Evolutionary conservation across 495 filamentous ascomycete species (phyloP), one percentile per base, ranked within the genome.

Genomic region (Antarctomyces pellizariae): DNA sequence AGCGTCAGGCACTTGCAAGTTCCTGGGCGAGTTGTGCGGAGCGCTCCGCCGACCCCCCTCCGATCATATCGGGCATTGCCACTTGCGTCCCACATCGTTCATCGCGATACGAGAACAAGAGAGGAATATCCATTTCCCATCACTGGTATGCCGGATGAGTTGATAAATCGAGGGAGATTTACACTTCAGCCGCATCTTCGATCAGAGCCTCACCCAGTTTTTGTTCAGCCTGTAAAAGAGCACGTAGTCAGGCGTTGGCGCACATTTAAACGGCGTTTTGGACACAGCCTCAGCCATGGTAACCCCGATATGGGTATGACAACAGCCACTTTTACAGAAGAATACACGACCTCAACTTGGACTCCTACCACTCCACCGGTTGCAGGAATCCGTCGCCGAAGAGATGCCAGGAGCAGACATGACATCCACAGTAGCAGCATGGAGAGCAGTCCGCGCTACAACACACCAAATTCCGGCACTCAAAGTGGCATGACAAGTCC

Each of bases 161-260:
- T n/a, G n/a, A n/a, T n/a, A n/a, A n/a, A n/a, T n/a, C n/a, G n/a
- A n/a, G n/a, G n/a, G n/a, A n/a, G n/a, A n/a, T n/a, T n/a, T n/a
- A n/a, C n/a, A 7, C 26, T 41, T 7, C 24, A 37, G 10, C 25
- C 36, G 11, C 17, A 28, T 9, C 28, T 42, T 18, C 32, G 28
- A 5, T 36, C 41, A 1, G 41, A 44, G 24, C 29, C 38, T 7
- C 38, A 39, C 17, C 41, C 31, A 16, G 30, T 39, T 0, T 42
- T 37, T 18, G 26, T 44, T 3, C 38, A 44, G 22, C 41, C 41
- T 12, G 38, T 42, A 1, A 41, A 31, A 24, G 36, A 44, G 18
- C 27, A 38, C 16, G 33, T 37, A 6, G 33, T 44, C 1, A 38
- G 30, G 26, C 16, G 35, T 18, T 44, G 41, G 41, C 32, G 21